Conservation (phyloP, 768 basidiomycete species). For the Tephrocybe sp. region DNA sequence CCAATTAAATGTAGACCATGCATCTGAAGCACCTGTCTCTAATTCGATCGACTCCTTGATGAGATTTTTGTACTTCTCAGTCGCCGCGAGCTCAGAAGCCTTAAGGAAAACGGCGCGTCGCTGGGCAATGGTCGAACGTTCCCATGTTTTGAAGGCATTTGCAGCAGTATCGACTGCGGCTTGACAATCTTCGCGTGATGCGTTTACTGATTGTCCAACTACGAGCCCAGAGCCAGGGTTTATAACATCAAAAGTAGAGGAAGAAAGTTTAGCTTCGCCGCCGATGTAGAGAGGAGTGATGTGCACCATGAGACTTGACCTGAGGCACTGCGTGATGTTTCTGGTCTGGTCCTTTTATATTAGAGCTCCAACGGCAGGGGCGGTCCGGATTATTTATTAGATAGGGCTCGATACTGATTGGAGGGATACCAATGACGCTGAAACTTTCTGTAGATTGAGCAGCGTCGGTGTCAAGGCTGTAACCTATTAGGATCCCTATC, state of each 20-base stretch:
- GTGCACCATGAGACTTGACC: conserved; percentile 17
- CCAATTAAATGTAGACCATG: conserved; percentile 27
- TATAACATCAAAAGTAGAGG: conserved; percentile 41
- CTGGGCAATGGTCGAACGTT: conserved; percentile 28
- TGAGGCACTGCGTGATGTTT: no score
- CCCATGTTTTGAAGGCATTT: conserved; percentile 48
- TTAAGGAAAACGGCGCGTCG: conserved; percentile 45
- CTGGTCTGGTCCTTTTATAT: no score
- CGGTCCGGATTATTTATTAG: no score
- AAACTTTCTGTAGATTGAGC: no score
- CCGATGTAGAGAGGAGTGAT: conserved; percentile 39
- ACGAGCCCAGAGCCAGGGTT: conserved; percentile 40
- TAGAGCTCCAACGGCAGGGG: no score
- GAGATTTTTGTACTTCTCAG: conserved; percentile 37
- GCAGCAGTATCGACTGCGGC: conserved; percentile 44
- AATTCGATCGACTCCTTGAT: conserved; percentile 28
- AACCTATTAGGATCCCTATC: no score
- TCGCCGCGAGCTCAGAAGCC: conserved; percentile 43
- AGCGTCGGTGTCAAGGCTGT: no score
- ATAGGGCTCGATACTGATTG: no score
- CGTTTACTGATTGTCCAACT: conserved; percentile 44
- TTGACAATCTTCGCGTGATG: conserved; percentile 40
- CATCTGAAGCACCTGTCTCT: conserved; percentile 36
- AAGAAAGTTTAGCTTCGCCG: conserved; percentile 34
- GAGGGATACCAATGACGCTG: no score